phyloP scores from a whole-genome alignment of 331 rosid species.

The Malus hybrid region DNA sequence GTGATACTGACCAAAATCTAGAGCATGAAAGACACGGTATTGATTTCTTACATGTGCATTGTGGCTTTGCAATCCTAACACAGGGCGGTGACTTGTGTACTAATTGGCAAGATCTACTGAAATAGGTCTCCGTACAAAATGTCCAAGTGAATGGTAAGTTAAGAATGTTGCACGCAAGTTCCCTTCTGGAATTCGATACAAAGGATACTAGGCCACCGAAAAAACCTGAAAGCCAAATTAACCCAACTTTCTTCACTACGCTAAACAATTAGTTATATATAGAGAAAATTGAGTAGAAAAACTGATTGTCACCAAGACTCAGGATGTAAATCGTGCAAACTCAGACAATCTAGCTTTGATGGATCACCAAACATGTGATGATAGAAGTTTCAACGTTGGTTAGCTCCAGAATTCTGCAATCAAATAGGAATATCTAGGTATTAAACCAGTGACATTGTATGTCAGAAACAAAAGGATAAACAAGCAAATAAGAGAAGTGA shows the following conservation, averaged over 20 bases:
- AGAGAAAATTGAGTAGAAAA: background rate
- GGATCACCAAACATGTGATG: slow-evolving; percentile 1
- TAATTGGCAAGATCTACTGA: background rate
- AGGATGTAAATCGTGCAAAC: slow-evolving; percentile 6
- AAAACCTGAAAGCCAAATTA: slow-evolving; percentile 7
- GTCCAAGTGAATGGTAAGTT: slow-evolving; percentile 16
- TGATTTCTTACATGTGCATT: background rate
- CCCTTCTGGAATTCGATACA: slow-evolving; percentile 12
- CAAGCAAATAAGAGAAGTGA: background rate
- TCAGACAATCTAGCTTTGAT: slow-evolving; percentile 1
- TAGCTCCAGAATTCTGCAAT: slow-evolving; percentile 11
- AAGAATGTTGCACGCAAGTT: slow-evolving; percentile 2
- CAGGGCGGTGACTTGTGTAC: background rate
- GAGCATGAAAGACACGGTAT: background rate
- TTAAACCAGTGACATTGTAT: background rate
- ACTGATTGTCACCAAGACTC: slow-evolving; percentile 5
- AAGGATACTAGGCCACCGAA: slow-evolving; percentile 11
- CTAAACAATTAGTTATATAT: background rate
- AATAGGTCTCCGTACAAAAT: background rate
- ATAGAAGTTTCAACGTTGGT: background rate
- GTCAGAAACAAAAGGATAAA: background rate
- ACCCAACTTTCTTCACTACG: background rate
- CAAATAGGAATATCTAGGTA: background rate
- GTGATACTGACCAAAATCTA: background rate
- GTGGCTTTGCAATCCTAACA: slow-evolving; percentile 14